Evolutionary conservation across 345 rosid genomes (phyloP), one percentile per base, ranked within the genome.

Genomic region (Sonneratia caseolaris): DNA sequence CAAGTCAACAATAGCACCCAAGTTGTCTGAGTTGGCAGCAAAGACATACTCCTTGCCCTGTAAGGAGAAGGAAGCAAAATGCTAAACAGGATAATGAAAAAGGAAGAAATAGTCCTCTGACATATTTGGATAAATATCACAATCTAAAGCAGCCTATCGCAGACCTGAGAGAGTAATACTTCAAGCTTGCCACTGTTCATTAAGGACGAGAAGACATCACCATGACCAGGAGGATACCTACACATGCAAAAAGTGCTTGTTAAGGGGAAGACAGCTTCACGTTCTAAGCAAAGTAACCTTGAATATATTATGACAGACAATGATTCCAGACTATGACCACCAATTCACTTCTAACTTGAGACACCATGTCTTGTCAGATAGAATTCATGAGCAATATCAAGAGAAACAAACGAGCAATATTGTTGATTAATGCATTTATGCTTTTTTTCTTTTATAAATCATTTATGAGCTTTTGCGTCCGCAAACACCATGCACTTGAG

Each of bases 221-320:
- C 99, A 72, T 95, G 99, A 74, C 97, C 99, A 32, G 97, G 99
- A 77, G 99, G 99, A 83, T 90, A 92, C 97, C 99, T 94, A 79
- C 81, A 84, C 22, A 45, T 61, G 61, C 68, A 74, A 27, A 27
- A 27, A 27, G 13, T 36, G 15, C 38, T 19, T n/a, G 64, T 59
- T 11, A n/a, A 37, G 69, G 21, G 5, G 24, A 27, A 38, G 70
- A 40, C 22, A 66, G 49, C 15, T 32, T 38, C 32, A 36, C 15
- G 27, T 27, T 27, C 32, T 27, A 27, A 27, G 32, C 32, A 27
- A 27, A 27, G 32, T 27, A 27, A 27, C 32, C 32, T 27, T 27
- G 32, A 27, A 27, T 27, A 27, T 27, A 27, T 27, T 27, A 27
- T 27, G 32, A 27, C 1, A 27, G 32, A 27, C 32, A 27, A 27